Percentiles rank a stretch among this genome's conserved stretches.
Evolutionary conservation across 108 stramenopile genomes (phyloP).

Genomic region (Cyclostephanos tholiformis): DNA sequence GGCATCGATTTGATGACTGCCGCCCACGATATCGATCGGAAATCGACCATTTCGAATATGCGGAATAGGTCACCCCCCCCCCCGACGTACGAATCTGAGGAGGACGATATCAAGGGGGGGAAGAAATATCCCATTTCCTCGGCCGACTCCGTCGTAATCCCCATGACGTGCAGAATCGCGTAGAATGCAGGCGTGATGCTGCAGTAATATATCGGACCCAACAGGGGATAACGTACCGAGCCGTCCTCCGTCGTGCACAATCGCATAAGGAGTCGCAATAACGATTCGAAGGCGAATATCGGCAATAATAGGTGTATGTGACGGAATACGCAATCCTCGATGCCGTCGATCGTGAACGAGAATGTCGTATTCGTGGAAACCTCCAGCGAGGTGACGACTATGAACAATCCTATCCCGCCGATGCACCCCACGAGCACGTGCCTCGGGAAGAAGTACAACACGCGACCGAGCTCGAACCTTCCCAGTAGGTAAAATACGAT

Average conservation of each 20-base stretch:
- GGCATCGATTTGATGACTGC: conserved; percentile 55
- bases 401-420: too few relatives aligned
- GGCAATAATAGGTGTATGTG: conserved; percentile 50
- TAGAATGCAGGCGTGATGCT: conserved; percentile 75
- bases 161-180: conserved; percentile 31
- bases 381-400: conserved; percentile 66
- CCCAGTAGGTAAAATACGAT: too few relatives aligned
- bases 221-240: conserved; percentile 53
- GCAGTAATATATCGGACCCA: conserved; percentile 73
- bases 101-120: conserved; percentile 47
- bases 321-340: conserved; percentile 19
- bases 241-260: conserved; percentile 43
- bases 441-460: too few relatives aligned
- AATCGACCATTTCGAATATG: conserved; percentile 45
- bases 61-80: conserved; percentile 51
- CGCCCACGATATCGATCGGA: conserved; percentile 42
- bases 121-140: conserved; percentile 64
- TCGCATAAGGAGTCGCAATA: conserved; percentile 54
- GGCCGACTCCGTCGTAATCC: conserved; percentile 45
- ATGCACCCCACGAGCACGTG: too few relatives aligned
- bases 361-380: conserved; percentile 59
- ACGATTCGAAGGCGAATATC: conserved; percentile 55
- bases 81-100: conserved; percentile 29
- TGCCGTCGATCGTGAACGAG: conserved; percentile 32
- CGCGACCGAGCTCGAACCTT: too few relatives aligned